These are phyloP conservation scores for Penicillium riverlandense DNA, from an alignment of 495 filamentous ascomycete species.

Conservation along the genomic window DNA sequence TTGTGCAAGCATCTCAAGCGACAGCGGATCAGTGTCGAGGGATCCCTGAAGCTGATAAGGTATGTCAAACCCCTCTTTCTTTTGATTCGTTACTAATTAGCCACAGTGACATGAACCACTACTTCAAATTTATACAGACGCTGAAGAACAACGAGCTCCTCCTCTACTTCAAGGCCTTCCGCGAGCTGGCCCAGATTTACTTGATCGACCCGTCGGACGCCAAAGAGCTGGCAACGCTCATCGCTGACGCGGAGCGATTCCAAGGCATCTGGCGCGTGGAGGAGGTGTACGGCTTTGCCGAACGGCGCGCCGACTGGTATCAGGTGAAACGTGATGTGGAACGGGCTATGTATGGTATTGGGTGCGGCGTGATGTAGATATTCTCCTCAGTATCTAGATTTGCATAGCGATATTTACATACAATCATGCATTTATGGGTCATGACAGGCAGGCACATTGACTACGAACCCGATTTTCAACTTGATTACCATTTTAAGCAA, in stretches of 20 bases:
- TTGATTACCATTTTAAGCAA: too few relatives aligned
- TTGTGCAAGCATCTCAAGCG: slow-evolving; percentile 97
- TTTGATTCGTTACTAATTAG: too few relatives aligned
- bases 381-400: slow-evolving; percentile 17
- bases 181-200: slow-evolving; percentile 92
- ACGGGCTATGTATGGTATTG: slow-evolving; percentile 95
- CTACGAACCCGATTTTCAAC: too few relatives aligned
- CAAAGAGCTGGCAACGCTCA: slow-evolving; percentile 90
- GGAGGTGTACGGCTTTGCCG: slow-evolving; percentile 96
- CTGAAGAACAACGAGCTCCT: slow-evolving; percentile 77
- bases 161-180: slow-evolving; percentile 83
- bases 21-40: slow-evolving; percentile 83
- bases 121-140: slow-evolving; percentile 74
- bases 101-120: slow-evolving; percentile 86
- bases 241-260: slow-evolving; percentile 87
- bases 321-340: slow-evolving; percentile 80
- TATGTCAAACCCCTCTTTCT: slow-evolving; percentile 16
- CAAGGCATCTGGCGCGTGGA: slow-evolving; percentile 88
- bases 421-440: not conserved
- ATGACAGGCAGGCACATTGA: too few relatives aligned
- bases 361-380: slow-evolving; percentile 73
- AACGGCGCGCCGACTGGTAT: slow-evolving; percentile 91
- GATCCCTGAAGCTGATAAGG: slow-evolving; percentile 86
- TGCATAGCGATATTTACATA: slow-evolving; percentile 20
- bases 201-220: slow-evolving; percentile 81